Percentiles rank a stretch among this genome's conserved stretches.
phyloP scores from a whole-genome alignment of 129 eudicot genomes.

The Centella asiatica region DNA sequence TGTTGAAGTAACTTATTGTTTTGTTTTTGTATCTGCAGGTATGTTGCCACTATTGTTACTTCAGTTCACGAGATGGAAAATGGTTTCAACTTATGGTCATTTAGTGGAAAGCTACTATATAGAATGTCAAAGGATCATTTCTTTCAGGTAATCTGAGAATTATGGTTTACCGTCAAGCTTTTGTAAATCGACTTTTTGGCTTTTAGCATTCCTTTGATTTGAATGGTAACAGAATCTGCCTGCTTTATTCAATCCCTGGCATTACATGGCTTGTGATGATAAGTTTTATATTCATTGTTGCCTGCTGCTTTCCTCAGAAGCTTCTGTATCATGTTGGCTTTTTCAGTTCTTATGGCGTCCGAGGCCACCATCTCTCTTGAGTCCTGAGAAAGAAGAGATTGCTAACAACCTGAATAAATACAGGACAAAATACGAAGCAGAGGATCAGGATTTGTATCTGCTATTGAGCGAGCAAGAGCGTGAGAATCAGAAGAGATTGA shows the following conservation, averaged over 20 bases:
- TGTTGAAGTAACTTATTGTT: background rate
- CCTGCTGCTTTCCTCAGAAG: background rate
- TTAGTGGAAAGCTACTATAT: conserved; percentile 71
- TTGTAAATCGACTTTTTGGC: too few relatives aligned
- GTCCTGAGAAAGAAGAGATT: conserved; percentile 71
- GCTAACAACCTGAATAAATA: conserved; percentile 68
- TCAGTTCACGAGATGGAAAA: conserved; percentile 96
- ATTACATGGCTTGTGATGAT: too few relatives aligned
- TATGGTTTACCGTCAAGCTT: too few relatives aligned
- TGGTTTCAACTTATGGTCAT: conserved; percentile 90
- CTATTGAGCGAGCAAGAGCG: conserved; percentile 80
- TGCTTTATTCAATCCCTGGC: too few relatives aligned
- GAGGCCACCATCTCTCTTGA: conserved; percentile 76
- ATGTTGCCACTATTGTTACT: conserved; percentile 81
- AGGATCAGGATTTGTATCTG: conserved; percentile 71
- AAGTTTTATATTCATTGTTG: background rate
- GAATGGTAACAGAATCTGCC: too few relatives aligned
- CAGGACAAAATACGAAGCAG: conserved; percentile 75
- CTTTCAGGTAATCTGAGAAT: conserved; percentile 49
- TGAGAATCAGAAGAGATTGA: conserved; percentile 60
- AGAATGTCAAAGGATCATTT: conserved; percentile 78
- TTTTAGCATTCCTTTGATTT: too few relatives aligned
- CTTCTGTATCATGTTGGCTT: background rate
- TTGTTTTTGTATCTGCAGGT: conserved; percentile 26
- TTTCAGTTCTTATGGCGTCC: conserved; percentile 79